These are phyloP conservation scores for Zasmidium citrigriseum DNA, from an alignment of 2,329 filamentous ascomycete genomes.

Conservation along the genomic window DNA sequence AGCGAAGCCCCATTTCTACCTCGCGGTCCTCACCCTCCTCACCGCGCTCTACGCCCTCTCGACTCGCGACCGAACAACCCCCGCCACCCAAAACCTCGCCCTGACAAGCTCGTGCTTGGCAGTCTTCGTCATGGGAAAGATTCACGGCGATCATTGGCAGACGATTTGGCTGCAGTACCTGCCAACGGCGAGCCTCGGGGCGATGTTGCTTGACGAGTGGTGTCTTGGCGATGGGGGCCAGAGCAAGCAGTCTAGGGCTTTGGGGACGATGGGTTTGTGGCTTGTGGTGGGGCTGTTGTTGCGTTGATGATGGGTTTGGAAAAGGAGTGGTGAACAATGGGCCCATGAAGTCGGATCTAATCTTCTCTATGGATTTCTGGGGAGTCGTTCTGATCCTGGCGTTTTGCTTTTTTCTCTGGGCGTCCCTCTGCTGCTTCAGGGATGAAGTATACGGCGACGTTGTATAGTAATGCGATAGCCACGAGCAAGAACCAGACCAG, in stretches of 20 bases:
- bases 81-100: not conserved
- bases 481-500: slow-evolving; percentile 64
- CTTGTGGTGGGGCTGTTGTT: too few species aligned
- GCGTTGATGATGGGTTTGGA: too few species aligned
- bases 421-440: slow-evolving; percentile 36
- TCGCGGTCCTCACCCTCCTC: not conserved
- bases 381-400: not conserved
- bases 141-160: not conserved
- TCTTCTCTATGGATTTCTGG: too few species aligned
- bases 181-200: too few species aligned
- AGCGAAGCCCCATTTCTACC: not conserved
- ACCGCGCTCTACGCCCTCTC: not conserved
- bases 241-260: too few species aligned
- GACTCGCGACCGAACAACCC: not conserved
- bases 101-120: not conserved
- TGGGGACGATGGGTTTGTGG: too few species aligned
- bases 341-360: too few species aligned
- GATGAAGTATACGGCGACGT: slow-evolving; percentile 38
- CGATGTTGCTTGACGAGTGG: too few species aligned
- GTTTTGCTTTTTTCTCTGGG: slow-evolving; percentile 9
- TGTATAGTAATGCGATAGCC: slow-evolving; percentile 37
- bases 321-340: too few species aligned
- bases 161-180: too few species aligned
- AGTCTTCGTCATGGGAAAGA: not conserved
- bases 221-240: too few species aligned